A percentile compares a stretch with the other conserved stretches of the same genome.
phyloP scores from a whole-genome alignment of 2,329 filamentous ascomycete species.

The Colletotrichum lentis region DNA sequence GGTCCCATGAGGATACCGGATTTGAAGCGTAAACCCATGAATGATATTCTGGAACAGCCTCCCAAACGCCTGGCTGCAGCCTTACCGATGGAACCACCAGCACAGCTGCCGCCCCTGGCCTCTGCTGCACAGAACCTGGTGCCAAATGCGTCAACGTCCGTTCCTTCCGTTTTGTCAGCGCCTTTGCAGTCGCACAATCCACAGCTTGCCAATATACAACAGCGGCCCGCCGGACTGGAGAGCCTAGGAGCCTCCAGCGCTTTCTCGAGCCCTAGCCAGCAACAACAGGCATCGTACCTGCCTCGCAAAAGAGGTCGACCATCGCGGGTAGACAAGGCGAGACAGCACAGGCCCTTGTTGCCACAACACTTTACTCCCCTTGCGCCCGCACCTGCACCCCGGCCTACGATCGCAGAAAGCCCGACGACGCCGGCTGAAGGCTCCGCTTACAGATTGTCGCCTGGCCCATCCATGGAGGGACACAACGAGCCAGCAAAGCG shows the following conservation, averaged over 20 bases:
- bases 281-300: constrained; percentile 23
- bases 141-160: constrained; percentile 22
- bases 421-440: constrained; percentile 27
- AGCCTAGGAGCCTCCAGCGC: constrained; percentile 4
- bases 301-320: constrained; percentile 58
- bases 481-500: constrained; percentile 3
- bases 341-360: constrained; percentile 44
- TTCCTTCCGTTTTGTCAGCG: constrained; percentile 21
- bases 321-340: constrained; percentile 54
- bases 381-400: constrained; percentile 40
- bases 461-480: constrained; percentile 11
- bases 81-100: constrained; percentile 25
- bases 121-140: constrained; percentile 16
- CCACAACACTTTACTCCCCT: constrained; percentile 48
- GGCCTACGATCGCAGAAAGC: constrained; percentile 13
- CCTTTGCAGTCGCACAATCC: constrained; percentile 26
- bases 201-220: constrained; percentile 39
- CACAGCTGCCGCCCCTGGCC: constrained; percentile 24
- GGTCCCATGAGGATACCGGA: constrained; percentile 44
- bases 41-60: constrained; percentile 46
- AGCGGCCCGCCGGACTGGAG: constrained; percentile 28
- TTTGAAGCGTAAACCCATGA: constrained; percentile 50
- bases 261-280: constrained; percentile 13
- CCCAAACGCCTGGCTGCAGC: constrained; percentile 46
- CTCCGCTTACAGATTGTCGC: constrained; percentile 25